A percentile compares a stretch with the other conserved stretches of the same genome.
phyloP scores from a whole-genome alignment of 495 filamentous ascomycete species.

The Penicillium riverlandense region DNA sequence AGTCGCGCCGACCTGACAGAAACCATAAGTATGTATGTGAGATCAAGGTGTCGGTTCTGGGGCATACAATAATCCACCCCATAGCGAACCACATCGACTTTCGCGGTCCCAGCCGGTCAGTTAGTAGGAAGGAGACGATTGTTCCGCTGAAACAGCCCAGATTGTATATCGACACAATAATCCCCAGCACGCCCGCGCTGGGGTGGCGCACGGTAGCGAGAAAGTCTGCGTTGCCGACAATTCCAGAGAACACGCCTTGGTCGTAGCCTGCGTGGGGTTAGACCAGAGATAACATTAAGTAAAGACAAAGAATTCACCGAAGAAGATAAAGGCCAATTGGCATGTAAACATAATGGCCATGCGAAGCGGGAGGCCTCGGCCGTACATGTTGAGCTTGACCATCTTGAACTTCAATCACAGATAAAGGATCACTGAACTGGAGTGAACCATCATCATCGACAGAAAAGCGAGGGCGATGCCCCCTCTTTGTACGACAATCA shows the following conservation, averaged over 20 bases:
- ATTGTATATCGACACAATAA: conserved; percentile 46
- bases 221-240: conserved; percentile 41
- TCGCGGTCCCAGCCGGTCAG: conserved; percentile 41
- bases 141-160: conserved; percentile 38
- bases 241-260: conserved; percentile 47
- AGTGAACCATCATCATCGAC: no score
- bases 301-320: conserved; percentile 11
- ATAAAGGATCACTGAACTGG: neutral
- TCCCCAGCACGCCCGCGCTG: conserved; percentile 30
- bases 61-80: conserved; percentile 23
- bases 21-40: neutral
- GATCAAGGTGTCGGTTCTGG: neutral
- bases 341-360: conserved; percentile 33
- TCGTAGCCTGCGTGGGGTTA: conserved; percentile 36
- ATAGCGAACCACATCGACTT: conserved; percentile 36
- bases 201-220: conserved; percentile 34
- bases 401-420: conserved; percentile 4
- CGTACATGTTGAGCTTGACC: conserved; percentile 24
- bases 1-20: conserved; percentile 34
- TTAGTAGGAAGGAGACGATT: conserved; percentile 33
- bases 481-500: no score
- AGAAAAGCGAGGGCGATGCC: no score
- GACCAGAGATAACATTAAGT: neutral
- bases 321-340: conserved; percentile 33
- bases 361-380: conserved; percentile 25